Evolutionary conservation across 2,329 filamentous ascomycete species (phyloP).

Genomic region (Chaetomium sp.): DNA sequence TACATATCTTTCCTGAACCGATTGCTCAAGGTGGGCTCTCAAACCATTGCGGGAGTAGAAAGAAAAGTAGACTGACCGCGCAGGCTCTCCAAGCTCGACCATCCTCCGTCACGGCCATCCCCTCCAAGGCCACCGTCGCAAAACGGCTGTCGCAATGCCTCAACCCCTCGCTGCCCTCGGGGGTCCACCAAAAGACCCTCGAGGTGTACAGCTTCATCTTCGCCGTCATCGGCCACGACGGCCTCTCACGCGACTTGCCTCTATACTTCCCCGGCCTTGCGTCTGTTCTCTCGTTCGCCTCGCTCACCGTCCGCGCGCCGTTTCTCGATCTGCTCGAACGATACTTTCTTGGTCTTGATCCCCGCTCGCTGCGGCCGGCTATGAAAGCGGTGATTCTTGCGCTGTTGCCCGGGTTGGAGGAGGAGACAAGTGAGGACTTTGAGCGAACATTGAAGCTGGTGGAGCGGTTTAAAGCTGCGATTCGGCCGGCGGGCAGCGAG

Average conservation of each 20-base stretch:
- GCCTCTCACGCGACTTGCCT: slow-evolving; percentile 72
- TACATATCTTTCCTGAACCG: slow-evolving; percentile 96
- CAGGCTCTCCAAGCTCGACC: slow-evolving; percentile 86
- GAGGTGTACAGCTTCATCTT: slow-evolving; percentile 93
- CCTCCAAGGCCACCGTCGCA: slow-evolving; percentile 75
- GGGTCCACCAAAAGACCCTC: slow-evolving; percentile 93
- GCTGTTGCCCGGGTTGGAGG: slow-evolving; percentile 85
- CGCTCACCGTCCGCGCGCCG: slow-evolving; percentile 77
- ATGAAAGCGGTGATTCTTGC: slow-evolving; percentile 85
- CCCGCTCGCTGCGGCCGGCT: slow-evolving; percentile 69
- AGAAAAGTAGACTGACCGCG: slow-evolving; percentile 1
- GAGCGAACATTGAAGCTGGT: slow-evolving; percentile 76
- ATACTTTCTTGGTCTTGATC: slow-evolving; percentile 67
- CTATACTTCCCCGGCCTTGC: slow-evolving; percentile 87
- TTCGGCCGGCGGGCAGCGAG: slow-evolving; percentile 49
- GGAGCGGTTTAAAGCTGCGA: slow-evolving; percentile 65
- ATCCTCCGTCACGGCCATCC: slow-evolving; percentile 62
- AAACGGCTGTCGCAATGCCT: slow-evolving; percentile 92
- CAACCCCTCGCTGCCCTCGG: slow-evolving; percentile 86
- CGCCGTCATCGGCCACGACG: slow-evolving; percentile 72
- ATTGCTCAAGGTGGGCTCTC: slow-evolving; percentile 67
- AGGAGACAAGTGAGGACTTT: slow-evolving; percentile 96
- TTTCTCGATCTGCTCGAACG: slow-evolving; percentile 80
- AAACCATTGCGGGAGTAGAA: not conserved
- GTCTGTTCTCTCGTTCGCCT: slow-evolving; percentile 87